phyloP scores from a whole-genome alignment of 2,329 filamentous ascomycete genomes.

The Penicillium griseofulvum region DNA sequence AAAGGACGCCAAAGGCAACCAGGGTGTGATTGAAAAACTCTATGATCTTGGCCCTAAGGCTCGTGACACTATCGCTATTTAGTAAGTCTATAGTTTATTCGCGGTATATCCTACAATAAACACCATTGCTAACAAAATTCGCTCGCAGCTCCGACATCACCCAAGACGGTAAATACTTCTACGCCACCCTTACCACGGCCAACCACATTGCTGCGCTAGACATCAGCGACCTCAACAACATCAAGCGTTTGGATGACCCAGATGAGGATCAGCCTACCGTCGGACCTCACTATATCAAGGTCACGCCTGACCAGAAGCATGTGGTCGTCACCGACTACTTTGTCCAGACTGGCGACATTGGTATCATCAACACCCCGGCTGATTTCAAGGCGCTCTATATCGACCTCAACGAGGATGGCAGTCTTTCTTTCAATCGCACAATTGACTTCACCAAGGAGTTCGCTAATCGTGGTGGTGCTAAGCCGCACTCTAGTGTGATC shows the following conservation, averaged over 20 bases:
- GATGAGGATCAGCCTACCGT: conserved; percentile 58
- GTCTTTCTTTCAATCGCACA: conserved; percentile 58
- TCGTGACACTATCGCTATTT: conserved; percentile 58
- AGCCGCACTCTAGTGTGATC: conserved; percentile 56
- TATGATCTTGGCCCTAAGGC: conserved; percentile 58
- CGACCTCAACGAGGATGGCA: conserved; percentile 55
- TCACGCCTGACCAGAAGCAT: conserved; percentile 63
- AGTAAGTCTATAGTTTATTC: conserved; percentile 33
- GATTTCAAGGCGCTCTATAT: conserved; percentile 64
- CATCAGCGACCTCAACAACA: conserved; percentile 59
- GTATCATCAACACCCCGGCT: conserved; percentile 59
- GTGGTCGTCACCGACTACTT: conserved; percentile 65
- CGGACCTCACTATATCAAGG: conserved; percentile 63
- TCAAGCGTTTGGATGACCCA: conserved; percentile 61
- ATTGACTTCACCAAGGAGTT: conserved; percentile 59
- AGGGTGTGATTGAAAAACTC: conserved; percentile 58
- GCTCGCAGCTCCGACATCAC: conserved; percentile 53
- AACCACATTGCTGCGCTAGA: conserved; percentile 63
- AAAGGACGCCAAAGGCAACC: conserved; percentile 54
- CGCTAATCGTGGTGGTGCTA: conserved; percentile 55
- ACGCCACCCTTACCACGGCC: conserved; percentile 60
- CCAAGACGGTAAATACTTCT: conserved; percentile 57
- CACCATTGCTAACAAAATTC: not conserved
- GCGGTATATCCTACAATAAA: not conserved
- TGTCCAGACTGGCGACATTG: conserved; percentile 61